Evolutionary conservation across 371 early-diverging fungal genomes (phyloP).

Genomic region (Mortierella sp.): DNA sequence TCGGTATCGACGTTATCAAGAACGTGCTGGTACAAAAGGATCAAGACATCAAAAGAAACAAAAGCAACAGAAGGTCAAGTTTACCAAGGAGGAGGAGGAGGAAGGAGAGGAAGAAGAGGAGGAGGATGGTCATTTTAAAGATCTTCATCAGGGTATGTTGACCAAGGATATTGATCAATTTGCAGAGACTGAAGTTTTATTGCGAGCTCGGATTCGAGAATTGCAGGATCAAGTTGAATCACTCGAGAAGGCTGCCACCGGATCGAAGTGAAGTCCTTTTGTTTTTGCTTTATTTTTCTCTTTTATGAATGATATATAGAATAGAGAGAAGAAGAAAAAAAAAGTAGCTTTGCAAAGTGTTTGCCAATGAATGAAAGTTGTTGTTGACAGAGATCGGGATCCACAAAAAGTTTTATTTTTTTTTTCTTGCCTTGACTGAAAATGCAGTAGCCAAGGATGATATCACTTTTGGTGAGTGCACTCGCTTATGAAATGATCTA

Average conservation of each 20-base stretch:
- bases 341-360: neutral
- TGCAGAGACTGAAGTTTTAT: conserved; percentile 21
- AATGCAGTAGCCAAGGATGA: too few species aligned
- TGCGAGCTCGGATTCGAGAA: conserved; percentile 40
- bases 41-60: neutral
- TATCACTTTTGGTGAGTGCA: too few species aligned
- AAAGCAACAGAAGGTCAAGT: neutral
- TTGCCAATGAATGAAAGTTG: too few species aligned
- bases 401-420: too few species aligned
- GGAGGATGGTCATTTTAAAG: too few species aligned
- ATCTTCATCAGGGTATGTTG: too few species aligned
- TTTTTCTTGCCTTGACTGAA: too few species aligned
- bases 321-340: neutral
- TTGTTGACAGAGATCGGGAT: too few species aligned
- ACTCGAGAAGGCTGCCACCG: conserved; percentile 16
- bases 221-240: conserved; percentile 40
- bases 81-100: conserved; percentile 10
- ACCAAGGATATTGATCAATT: too few species aligned
- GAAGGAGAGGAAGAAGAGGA: conserved; percentile 3
- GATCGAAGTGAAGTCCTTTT: too few species aligned
- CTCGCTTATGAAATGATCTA: too few species aligned
- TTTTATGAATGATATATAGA: conserved; percentile 9
- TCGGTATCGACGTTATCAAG: conserved; percentile 27
- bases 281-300: too few species aligned
- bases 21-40: neutral